These are phyloP conservation scores for Kuraishia hungarica DNA, from an alignment of 805 yeast genomes.

Conservation along the genomic window DNA sequence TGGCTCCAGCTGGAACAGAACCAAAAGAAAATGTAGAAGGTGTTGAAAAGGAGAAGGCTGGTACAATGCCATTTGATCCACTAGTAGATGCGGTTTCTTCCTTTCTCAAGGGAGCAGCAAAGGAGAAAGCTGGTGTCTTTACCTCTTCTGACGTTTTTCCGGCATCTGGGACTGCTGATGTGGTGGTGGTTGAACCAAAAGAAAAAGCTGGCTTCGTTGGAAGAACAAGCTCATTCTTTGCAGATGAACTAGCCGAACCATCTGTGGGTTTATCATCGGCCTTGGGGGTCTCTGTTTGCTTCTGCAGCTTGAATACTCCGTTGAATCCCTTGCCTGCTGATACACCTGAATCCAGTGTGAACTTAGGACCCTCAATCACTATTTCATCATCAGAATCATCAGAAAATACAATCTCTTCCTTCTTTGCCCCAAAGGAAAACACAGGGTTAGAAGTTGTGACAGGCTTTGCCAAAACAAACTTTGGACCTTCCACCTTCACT, in stretches of 20 bases:
- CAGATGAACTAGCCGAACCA: conserved; percentile 12
- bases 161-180: not conserved
- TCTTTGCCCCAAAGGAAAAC: conserved; percentile 33
- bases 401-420: conserved; percentile 20
- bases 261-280: not conserved
- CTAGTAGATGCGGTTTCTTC: conserved; percentile 5
- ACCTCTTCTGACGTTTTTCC: not conserved
- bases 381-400: conserved; percentile 55
- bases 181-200: conserved; percentile 13
- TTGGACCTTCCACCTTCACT: conserved; percentile 63
- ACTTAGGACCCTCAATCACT: conserved; percentile 68
- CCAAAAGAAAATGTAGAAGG: conserved; percentile 11
- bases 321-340: conserved; percentile 12
- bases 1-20: conserved; percentile 2
- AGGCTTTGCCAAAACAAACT: conserved; percentile 37
- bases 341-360: conserved; percentile 36
- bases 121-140: conserved; percentile 15
- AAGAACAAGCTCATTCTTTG: not conserved
- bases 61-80: conserved; percentile 1
- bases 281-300: not conserved
- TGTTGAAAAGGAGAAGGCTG: conserved; percentile 4
- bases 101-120: conserved; percentile 10
- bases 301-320: conserved; percentile 20
- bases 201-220: conserved; percentile 16
- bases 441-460: conserved; percentile 44